Evolutionary conservation across 495 filamentous ascomycete genomes (phyloP).

Genomic region (Chaetomium cochliodes): DNA sequence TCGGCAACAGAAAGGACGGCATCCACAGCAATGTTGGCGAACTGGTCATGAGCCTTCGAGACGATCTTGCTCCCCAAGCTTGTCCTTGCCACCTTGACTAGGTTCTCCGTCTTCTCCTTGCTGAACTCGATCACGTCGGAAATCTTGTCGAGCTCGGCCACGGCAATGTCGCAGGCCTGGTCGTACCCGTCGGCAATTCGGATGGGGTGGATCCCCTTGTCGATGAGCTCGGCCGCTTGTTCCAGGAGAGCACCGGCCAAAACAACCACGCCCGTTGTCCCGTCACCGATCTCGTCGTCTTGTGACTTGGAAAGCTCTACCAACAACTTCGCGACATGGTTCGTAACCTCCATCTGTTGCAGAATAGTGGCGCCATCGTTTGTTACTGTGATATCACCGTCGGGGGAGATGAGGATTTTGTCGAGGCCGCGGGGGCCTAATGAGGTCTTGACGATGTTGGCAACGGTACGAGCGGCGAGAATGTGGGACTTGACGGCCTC

Average conservation of each 20-base stretch:
- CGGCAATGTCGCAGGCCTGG: slow-evolving; percentile 92
- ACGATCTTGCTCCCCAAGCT: slow-evolving; percentile 99
- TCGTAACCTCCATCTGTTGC: slow-evolving; percentile 97
- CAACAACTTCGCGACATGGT: slow-evolving; percentile 94
- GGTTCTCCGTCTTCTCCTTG: slow-evolving; percentile 70
- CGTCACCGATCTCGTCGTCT: slow-evolving; percentile 98
- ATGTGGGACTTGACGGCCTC: slow-evolving; percentile 98
- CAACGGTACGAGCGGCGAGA: slow-evolving; percentile 89
- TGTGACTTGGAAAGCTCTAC: slow-evolving; percentile 99
- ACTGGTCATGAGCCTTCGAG: slow-evolving; percentile 97
- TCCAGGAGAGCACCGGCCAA: slow-evolving; percentile 92
- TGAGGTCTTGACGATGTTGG: slow-evolving; percentile 96
- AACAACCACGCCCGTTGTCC: slow-evolving; percentile 97
- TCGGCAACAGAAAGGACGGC: slow-evolving; percentile 96
- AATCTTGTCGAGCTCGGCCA: slow-evolving; percentile 87
- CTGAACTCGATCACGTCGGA: slow-evolving; percentile 87
- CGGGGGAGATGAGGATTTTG: slow-evolving; percentile 98
- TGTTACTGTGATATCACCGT: slow-evolving; percentile 98
- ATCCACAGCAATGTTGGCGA: slow-evolving; percentile 94
- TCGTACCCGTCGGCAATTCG: slow-evolving; percentile 98
- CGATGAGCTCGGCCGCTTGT: slow-evolving; percentile 96
- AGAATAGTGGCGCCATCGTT: slow-evolving; percentile 99
- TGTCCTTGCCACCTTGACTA: slow-evolving; percentile 91
- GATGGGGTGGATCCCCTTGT: slow-evolving; percentile 99
- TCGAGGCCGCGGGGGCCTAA: slow-evolving; percentile 94